A percentile compares a stretch with the other conserved stretches of the same genome.
These are phyloP conservation scores for Oryza coarctata DNA, from an alignment of 176 grass and related monocot species.

Conservation along the genomic window DNA sequence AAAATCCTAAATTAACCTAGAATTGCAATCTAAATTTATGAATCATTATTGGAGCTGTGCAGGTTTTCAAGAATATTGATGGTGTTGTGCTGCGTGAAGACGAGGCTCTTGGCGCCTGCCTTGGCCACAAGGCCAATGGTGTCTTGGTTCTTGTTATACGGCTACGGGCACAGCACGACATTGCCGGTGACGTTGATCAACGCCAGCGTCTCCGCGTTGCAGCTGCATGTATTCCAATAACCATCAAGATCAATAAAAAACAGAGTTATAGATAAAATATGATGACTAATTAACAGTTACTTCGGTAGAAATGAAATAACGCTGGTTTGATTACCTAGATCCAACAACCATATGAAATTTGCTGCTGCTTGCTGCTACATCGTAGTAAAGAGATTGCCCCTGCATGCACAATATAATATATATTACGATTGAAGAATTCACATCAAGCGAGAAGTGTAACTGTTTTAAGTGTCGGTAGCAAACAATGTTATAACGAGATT, in stretches of 20 bases:
- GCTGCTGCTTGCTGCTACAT: conserved; percentile 1
- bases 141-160: fast-evolving
- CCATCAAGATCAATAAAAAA: too few species aligned
- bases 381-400: conserved; percentile 47
- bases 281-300: too few species aligned
- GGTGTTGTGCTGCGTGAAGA: conserved; percentile 5
- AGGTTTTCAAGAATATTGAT: neutral
- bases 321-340: neutral
- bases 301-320: too few species aligned
- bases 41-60: too few species aligned
- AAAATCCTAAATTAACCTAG: too few species aligned
- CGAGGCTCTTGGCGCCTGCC: neutral
- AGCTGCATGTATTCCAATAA: too few species aligned
- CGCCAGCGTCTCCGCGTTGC: neutral
- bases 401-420: neutral
- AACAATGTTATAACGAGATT: too few species aligned
- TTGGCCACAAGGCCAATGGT: neutral
- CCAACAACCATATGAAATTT: conserved; percentile 25
- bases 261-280: too few species aligned
- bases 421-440: too few species aligned
- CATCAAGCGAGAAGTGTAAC: neutral
- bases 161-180: conserved; percentile 24
- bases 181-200: conserved; percentile 10
- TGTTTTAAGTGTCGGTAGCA: too few species aligned
- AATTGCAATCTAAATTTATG: too few species aligned